Evolutionary conservation across 495 filamentous ascomycete genomes (phyloP).

Genomic region (Saxophila tyrrhenica): DNA sequence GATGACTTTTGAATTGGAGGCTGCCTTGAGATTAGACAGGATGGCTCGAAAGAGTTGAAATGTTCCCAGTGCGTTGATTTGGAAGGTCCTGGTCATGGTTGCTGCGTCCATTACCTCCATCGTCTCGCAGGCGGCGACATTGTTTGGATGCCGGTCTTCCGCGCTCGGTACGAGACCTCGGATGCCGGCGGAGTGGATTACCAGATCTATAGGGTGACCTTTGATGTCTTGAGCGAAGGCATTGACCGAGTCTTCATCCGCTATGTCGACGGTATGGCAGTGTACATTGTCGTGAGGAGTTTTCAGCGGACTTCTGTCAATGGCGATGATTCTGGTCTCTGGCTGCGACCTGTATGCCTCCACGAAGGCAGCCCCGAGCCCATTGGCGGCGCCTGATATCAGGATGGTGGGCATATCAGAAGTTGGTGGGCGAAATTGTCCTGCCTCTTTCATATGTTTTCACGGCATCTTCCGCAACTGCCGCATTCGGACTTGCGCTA

Average conservation of each 20-base stretch:
- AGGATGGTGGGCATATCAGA: conserved; percentile 20
- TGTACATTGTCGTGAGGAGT: conserved; percentile 9
- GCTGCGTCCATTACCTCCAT: conserved; percentile 23
- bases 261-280: conserved; percentile 8
- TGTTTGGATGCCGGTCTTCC: conserved; percentile 14
- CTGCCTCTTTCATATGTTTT: not conserved
- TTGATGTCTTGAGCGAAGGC: conserved; percentile 7
- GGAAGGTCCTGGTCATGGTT: conserved; percentile 23
- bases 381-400: conserved; percentile 20
- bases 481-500: not conserved
- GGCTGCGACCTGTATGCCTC: conserved; percentile 7
- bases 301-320: conserved; percentile 8
- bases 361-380: conserved; percentile 21
- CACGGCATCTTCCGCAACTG: not conserved
- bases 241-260: conserved; percentile 9
- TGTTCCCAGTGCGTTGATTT: conserved; percentile 27
- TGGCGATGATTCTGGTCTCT: conserved; percentile 9
- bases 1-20: conserved; percentile 23
- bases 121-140: conserved; percentile 26
- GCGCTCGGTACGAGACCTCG: conserved; percentile 27
- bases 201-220: conserved; percentile 19
- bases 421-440: not conserved
- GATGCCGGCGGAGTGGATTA: conserved; percentile 31
- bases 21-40: conserved; percentile 18
- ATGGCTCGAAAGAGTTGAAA: conserved; percentile 26